These are phyloP conservation scores for Pyricularia pennisetigena DNA, from an alignment of 2,329 filamentous ascomycete genomes.

Conservation along the genomic window DNA sequence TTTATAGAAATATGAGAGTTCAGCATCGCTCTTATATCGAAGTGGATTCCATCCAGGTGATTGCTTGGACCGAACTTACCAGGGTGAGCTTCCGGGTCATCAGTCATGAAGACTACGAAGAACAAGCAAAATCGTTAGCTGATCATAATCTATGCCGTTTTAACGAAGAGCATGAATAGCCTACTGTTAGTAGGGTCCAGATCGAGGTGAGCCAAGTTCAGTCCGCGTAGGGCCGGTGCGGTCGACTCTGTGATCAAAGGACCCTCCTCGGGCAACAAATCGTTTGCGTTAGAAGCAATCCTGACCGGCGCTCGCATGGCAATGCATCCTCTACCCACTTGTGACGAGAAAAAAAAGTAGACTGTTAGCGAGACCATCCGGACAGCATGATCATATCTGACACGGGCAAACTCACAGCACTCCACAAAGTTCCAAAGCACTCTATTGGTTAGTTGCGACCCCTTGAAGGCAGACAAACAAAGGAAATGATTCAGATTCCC, in stretches of 20 bases:
- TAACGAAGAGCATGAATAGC: not conserved
- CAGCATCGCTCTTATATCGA: not conserved
- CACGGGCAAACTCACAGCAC: not conserved
- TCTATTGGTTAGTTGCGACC: not conserved
- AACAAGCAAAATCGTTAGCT: not conserved
- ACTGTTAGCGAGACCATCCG: not conserved
- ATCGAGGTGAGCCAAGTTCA: not conserved
- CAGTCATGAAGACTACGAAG: conserved; percentile 1
- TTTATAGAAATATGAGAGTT: not conserved
- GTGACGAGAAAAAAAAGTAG: not conserved
- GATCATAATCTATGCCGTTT: not conserved
- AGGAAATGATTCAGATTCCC: not conserved
- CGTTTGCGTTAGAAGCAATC: not conserved
- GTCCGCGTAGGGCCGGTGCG: not conserved
- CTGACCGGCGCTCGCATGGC: not conserved
- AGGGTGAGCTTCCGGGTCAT: not conserved
- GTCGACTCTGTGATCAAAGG: not conserved
- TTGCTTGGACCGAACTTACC: not conserved
- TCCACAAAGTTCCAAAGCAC: conserved; percentile 1
- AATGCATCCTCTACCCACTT: not conserved
- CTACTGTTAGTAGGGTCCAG: conserved; percentile 1
- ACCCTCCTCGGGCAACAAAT: not conserved
- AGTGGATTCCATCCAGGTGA: not conserved
- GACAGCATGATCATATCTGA: not conserved
- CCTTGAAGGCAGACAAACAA: not conserved